phyloP scores from a whole-genome alignment of 768 basidiomycete genomes.

The Epithele typhae region DNA sequence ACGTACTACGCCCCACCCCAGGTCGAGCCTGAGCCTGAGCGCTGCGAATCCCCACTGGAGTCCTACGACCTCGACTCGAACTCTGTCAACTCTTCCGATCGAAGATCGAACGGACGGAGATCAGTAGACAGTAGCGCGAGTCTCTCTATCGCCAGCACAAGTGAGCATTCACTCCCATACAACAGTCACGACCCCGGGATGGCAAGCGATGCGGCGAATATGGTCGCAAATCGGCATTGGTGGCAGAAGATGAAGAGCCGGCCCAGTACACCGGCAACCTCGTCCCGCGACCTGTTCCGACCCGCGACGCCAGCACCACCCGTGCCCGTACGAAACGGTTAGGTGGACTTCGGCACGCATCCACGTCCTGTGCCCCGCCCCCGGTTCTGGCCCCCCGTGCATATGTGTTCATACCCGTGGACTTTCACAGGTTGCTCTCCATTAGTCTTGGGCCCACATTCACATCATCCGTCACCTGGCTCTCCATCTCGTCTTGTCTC shows the following conservation, averaged over 20 bases:
- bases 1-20: slow-evolving; percentile 22
- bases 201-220: background rate
- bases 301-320: slow-evolving; percentile 9
- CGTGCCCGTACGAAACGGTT: slow-evolving; percentile 5
- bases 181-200: slow-evolving; percentile 6
- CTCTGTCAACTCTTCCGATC: slow-evolving; percentile 4
- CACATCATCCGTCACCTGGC: too few relatives aligned
- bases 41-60: background rate
- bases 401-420: too few relatives aligned
- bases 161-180: slow-evolving; percentile 7
- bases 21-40: slow-evolving; percentile 2
- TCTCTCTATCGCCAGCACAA: slow-evolving; percentile 7
- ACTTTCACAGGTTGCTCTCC: too few relatives aligned
- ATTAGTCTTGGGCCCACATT: too few relatives aligned
- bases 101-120: slow-evolving; percentile 1
- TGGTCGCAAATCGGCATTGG: slow-evolving; percentile 12
- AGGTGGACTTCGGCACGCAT: background rate
- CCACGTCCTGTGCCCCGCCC: background rate
- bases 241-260: slow-evolving; percentile 18
- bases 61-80: background rate
- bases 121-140: slow-evolving; percentile 17
- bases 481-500: too few relatives aligned
- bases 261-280: slow-evolving; percentile 3
- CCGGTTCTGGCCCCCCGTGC: too few relatives aligned
- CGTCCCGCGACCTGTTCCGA: background rate